A percentile compares a stretch with the other conserved stretches of the same genome.
These are phyloP conservation scores for Tripterygium wilfordii DNA, from an alignment of 177 flowering plant species.

Conservation along the genomic window DNA sequence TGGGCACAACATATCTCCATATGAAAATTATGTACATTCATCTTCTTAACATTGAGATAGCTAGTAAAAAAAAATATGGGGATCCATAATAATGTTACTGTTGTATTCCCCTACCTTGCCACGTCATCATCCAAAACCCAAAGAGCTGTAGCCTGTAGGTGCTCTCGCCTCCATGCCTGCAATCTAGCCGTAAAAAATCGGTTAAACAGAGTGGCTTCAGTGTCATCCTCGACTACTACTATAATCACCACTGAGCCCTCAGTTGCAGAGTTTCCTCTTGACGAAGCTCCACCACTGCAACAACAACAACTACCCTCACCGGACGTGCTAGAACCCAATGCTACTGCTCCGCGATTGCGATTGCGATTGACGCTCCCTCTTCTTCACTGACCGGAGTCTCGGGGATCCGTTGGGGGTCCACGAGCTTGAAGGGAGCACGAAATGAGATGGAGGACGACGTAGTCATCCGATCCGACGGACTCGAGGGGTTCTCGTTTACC, in stretches of 20 bases:
- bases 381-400: conserved; percentile 41
- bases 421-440: conserved; percentile 57
- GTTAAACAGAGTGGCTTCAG: too few species aligned
- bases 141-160: too few species aligned
- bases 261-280: conserved; percentile 31
- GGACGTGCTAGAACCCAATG: conserved; percentile 17
- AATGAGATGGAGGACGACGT: conserved; percentile 95
- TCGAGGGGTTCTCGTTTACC: conserved; percentile 74
- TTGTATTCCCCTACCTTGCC: too few species aligned
- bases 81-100: too few species aligned
- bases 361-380: conserved; percentile 69
- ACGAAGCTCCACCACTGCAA: conserved; percentile 13
- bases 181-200: too few species aligned
- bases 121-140: too few species aligned
- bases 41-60: too few species aligned
- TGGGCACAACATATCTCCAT: too few species aligned
- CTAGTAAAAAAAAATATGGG: too few species aligned
- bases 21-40: too few species aligned
- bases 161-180: too few species aligned
- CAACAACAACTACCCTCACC: neutral
- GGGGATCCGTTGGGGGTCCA: conserved; percentile 72
- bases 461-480: conserved; percentile 52
- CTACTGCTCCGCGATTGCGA: conserved; percentile 75
- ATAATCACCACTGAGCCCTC: conserved; percentile 39
- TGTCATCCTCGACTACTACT: too few species aligned